A percentile compares a stretch with the other conserved stretches of the same genome.
Evolutionary conservation across 2,329 filamentous ascomycete species (phyloP).

Genomic region (Colletotrichum australisinense): DNA sequence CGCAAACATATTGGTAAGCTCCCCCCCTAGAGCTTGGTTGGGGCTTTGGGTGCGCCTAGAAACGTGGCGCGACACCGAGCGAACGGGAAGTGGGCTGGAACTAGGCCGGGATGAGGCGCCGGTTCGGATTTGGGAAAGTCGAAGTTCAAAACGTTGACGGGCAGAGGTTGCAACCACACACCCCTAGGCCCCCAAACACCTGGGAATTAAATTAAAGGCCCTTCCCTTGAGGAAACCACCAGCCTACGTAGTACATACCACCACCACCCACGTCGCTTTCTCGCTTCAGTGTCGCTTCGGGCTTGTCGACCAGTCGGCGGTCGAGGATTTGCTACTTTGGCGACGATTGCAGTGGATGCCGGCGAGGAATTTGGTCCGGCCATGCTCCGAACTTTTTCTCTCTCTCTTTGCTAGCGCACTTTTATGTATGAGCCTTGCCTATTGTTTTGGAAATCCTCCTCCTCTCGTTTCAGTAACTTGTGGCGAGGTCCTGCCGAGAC

Average conservation of each 20-base stretch:
- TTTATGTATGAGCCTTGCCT: too few species aligned
- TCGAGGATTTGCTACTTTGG: neutral
- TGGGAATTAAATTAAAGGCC: constrained; percentile 23
- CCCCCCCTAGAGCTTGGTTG: neutral
- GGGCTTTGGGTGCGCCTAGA: neutral
- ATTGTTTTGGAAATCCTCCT: neutral
- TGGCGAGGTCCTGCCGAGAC: constrained; percentile 1
- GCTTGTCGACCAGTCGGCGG: constrained; percentile 6
- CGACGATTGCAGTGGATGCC: neutral
- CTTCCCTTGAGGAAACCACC: neutral
- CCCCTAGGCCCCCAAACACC: neutral
- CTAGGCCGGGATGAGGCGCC: neutral
- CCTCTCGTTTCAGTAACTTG: constrained; percentile 17
- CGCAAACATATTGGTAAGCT: neutral
- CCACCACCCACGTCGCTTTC: neutral
- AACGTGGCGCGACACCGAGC: constrained; percentile 12
- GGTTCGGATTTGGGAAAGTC: neutral
- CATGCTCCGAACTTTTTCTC: neutral
- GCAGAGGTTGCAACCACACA: neutral
- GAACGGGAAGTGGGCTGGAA: constrained; percentile 18
- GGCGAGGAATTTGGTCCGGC: neutral
- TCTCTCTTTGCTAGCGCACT: neutral
- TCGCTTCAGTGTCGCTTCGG: neutral
- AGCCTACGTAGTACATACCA: neutral
- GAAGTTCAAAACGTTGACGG: neutral